These are phyloP conservation scores for Saccharomycopsis microspora DNA, from an alignment of 805 yeast genomes.

Conservation along the genomic window DNA sequence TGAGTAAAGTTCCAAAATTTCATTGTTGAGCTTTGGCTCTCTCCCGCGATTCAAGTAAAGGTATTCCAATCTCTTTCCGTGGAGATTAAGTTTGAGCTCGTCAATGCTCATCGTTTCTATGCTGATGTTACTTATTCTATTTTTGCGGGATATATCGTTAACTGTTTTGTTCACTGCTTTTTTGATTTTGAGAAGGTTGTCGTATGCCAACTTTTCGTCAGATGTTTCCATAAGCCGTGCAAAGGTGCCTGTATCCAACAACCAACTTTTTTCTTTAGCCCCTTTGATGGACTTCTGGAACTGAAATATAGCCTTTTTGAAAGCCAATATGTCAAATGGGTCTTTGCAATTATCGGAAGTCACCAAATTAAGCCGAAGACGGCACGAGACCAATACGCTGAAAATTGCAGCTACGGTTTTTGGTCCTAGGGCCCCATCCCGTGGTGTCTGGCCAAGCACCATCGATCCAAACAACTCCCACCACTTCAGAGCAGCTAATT, in stretches of 20 bases:
- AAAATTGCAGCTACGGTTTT: slow-evolving; percentile 68
- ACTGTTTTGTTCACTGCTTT: slow-evolving; percentile 65
- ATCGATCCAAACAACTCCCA: slow-evolving; percentile 44
- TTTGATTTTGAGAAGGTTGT: slow-evolving; percentile 37
- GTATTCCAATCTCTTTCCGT: slow-evolving; percentile 24
- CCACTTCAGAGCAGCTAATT: slow-evolving; percentile 63
- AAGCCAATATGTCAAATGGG: slow-evolving; percentile 65
- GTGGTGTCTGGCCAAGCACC: slow-evolving; percentile 11
- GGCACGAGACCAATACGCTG: slow-evolving; percentile 62
- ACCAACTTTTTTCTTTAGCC: slow-evolving; percentile 9
- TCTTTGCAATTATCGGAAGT: slow-evolving; percentile 38
- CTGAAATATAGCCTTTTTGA: slow-evolving; percentile 54
- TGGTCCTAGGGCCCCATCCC: slow-evolving; percentile 47
- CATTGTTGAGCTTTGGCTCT: slow-evolving; percentile 25
- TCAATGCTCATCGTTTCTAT: slow-evolving; percentile 27
- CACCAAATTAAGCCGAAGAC: slow-evolving; percentile 49
- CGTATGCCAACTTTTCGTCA: slow-evolving; percentile 31
- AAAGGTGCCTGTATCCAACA: slow-evolving; percentile 11
- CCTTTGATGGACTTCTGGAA: slow-evolving; percentile 51
- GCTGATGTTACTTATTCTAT: slow-evolving; percentile 23
- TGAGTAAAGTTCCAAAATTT: slow-evolving; percentile 19
- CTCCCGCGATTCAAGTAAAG: slow-evolving; percentile 25
- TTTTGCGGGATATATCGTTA: slow-evolving; percentile 39
- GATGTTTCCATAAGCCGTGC: slow-evolving; percentile 33
- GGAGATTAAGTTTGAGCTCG: slow-evolving; percentile 20